These are phyloP conservation scores for Vigna nakashimae DNA, from an alignment of 306 rosid species.

Conservation along the genomic window DNA sequence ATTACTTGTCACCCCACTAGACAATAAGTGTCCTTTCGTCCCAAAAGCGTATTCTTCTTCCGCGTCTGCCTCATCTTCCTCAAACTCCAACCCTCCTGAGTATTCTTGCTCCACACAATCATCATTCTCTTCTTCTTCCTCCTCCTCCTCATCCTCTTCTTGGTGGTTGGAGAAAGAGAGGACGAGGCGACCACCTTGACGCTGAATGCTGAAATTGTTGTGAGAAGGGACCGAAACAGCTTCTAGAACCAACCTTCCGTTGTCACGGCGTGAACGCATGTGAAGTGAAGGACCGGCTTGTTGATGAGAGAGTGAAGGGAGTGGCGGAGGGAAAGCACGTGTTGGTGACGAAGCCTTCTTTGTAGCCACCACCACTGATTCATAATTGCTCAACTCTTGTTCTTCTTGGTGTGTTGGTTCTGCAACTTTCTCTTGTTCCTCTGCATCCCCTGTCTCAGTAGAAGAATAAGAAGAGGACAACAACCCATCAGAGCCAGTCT, in stretches of 20 bases:
- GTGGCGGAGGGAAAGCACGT: constrained; percentile 76
- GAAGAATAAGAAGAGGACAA: constrained; percentile 62
- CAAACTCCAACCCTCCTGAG: constrained; percentile 34
- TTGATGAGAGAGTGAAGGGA: constrained; percentile 59
- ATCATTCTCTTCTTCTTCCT: constrained; percentile 25
- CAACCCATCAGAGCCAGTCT: constrained; percentile 83
- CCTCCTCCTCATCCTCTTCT: constrained; percentile 31
- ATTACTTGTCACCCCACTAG: constrained; percentile 48
- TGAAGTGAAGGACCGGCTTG: constrained; percentile 57
- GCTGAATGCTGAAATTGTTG: constrained; percentile 64
- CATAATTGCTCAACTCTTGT: constrained; percentile 44
- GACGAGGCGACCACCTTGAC: constrained; percentile 82
- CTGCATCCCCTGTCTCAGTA: constrained; percentile 53
- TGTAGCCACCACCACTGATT: background rate
- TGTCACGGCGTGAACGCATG: constrained; percentile 72
- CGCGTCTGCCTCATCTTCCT: background rate
- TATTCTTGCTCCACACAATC: constrained; percentile 35
- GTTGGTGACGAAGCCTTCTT: constrained; percentile 44
- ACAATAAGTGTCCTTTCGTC: constrained; percentile 31
- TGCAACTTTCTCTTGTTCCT: constrained; percentile 22
- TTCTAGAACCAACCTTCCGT: constrained; percentile 77
- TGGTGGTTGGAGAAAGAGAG: constrained; percentile 57
- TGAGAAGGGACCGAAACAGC: constrained; percentile 70
- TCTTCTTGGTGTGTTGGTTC: background rate
- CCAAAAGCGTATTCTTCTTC: constrained; percentile 29